A percentile compares a stretch with the other conserved stretches of the same genome.
phyloP scores from a whole-genome alignment of 192 early-diverging fungal species.

The Dissophora ornata region DNA sequence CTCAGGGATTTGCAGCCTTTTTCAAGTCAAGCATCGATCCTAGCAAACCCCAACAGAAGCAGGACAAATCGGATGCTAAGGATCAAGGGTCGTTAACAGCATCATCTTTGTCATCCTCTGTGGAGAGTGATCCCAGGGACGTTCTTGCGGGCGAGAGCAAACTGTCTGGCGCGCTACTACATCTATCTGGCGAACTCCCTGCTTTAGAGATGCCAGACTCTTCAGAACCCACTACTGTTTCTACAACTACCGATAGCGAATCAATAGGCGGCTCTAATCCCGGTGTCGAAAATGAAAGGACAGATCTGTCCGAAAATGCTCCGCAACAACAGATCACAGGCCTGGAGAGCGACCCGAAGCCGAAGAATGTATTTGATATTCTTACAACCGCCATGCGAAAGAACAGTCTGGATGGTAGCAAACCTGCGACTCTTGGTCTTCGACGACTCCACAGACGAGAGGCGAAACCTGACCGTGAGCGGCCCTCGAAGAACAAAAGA shows the following conservation, averaged over 20 bases:
- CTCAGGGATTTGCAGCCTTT: conserved; percentile 25
- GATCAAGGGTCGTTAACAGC: neutral
- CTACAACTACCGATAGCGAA: too few relatives aligned
- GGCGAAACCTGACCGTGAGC: conserved; percentile 15
- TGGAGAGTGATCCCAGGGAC: too few relatives aligned
- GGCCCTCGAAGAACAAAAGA: conserved; percentile 20
- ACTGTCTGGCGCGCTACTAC: too few relatives aligned
- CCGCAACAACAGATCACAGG: neutral
- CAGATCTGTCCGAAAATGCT: neutral
- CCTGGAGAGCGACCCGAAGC: neutral
- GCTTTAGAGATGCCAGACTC: too few relatives aligned
- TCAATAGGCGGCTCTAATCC: too few relatives aligned
- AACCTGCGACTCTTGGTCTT: neutral
- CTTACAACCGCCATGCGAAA: neutral
- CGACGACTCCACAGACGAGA: conserved; percentile 21
- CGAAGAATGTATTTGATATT: conserved; percentile 34
- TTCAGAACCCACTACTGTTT: too few relatives aligned
- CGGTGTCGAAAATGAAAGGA: too few relatives aligned
- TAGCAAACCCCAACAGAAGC: neutral
- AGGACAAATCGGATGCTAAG: neutral
- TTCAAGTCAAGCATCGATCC: conserved; percentile 19
- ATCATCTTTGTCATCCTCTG: too few relatives aligned
- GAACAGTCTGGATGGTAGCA: neutral
- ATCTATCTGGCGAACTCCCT: too few relatives aligned
- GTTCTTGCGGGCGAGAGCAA: too few relatives aligned